Evolutionary conservation across 306 rosid species (phyloP).

Genomic region (Inga laurina): DNA sequence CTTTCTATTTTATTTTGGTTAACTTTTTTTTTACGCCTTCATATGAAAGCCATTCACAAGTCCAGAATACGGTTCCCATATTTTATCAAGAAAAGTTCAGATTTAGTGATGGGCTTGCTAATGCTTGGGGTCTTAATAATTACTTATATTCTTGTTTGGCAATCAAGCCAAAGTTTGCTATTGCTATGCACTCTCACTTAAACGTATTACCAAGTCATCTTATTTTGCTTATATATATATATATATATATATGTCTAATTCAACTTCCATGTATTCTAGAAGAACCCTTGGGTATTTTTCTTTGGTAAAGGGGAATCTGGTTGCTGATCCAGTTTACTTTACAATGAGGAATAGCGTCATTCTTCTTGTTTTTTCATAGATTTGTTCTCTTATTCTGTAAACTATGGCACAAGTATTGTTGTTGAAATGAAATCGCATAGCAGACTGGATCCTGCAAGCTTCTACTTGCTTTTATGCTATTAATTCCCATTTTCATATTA

Average conservation of each 20-base stretch:
- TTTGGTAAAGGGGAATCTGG: not conserved
- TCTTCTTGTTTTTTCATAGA: not conserved
- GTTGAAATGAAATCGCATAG: constrained; percentile 14
- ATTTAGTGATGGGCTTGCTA: not conserved
- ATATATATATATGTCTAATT: not conserved
- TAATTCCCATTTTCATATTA: constrained; percentile 11
- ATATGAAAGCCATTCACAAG: not conserved
- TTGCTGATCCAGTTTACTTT: no score
- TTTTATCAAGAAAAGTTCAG: not conserved
- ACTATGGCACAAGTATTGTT: not conserved
- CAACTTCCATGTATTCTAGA: constrained; percentile 15
- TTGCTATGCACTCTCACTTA: not conserved
- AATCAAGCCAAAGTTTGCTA: not conserved
- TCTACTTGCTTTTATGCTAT: not conserved
- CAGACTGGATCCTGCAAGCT: constrained; percentile 25
- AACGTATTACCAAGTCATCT: not conserved
- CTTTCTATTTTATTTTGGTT: not conserved
- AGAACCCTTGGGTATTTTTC: not conserved
- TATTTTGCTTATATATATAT: not conserved
- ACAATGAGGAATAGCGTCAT: not conserved
- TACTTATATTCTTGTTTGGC: not conserved
- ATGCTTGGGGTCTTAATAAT: not conserved
- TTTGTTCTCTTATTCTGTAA: not conserved
- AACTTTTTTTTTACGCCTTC: not conserved
- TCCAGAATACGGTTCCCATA: not conserved